phyloP scores from a whole-genome alignment of 2,329 filamentous ascomycete genomes.

The Ascocoryne sarcoides region DNA sequence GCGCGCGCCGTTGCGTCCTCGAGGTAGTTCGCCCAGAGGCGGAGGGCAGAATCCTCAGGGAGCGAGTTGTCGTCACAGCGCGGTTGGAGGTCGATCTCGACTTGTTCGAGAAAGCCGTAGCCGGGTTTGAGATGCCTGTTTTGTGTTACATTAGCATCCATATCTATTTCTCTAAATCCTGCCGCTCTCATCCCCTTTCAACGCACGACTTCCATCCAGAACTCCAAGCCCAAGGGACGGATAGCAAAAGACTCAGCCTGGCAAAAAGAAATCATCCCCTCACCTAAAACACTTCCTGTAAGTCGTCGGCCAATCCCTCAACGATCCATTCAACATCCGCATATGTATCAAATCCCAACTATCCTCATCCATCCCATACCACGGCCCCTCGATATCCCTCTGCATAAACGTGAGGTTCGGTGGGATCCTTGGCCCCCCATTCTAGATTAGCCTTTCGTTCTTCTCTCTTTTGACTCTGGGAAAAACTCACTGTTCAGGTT shows the following conservation, averaged over 20 bases:
- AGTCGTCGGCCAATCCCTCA: conserved; percentile 64
- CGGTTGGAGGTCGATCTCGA: conserved; percentile 79
- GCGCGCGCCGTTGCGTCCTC: conserved; percentile 57
- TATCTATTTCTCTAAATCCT: no score
- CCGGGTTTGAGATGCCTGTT: conserved; percentile 67
- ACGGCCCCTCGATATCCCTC: conserved; percentile 70
- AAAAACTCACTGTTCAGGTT: conserved; percentile 43
- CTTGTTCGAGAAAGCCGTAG: conserved; percentile 70
- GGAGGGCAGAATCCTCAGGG: conserved; percentile 46
- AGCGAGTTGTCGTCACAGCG: conserved; percentile 60
- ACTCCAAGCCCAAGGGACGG: neutral
- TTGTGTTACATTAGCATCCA: no score
- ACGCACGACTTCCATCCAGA: no score
- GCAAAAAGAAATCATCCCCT: conserved; percentile 25
- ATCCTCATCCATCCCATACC: conserved; percentile 40
- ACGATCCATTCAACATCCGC: conserved; percentile 69
- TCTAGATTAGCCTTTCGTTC: neutral
- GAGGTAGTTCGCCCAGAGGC: conserved; percentile 62
- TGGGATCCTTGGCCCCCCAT: conserved; percentile 44
- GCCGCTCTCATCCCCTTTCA: no score
- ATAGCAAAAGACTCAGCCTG: neutral
- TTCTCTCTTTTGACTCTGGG: no score
- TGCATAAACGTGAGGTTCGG: conserved; percentile 59
- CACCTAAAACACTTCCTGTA: conserved; percentile 64
- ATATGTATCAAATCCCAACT: conserved; percentile 67